Conservation (phyloP, 495 filamentous ascomycete species). For the Staphylotrichum longicolle region DNA sequence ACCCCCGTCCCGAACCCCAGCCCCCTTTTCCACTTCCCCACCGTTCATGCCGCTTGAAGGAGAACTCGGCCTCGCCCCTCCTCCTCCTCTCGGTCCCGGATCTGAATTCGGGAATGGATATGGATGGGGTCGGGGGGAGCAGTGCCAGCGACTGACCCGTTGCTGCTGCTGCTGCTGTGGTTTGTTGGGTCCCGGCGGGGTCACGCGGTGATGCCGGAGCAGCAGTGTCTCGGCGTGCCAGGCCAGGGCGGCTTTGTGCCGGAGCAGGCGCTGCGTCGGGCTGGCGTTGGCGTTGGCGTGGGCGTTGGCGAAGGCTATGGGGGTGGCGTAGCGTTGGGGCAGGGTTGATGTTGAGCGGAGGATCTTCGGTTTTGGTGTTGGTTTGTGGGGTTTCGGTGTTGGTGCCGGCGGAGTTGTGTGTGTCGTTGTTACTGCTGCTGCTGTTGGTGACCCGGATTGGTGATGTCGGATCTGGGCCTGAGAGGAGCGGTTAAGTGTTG, state of each 20-base stretch:
- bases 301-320: constrained; percentile 1
- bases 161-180: not conserved
- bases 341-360: not conserved
- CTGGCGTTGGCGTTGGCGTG: constrained; percentile 14
- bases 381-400: not conserved
- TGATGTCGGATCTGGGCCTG: not conserved
- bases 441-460: not conserved
- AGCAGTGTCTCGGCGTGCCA: constrained; percentile 24
- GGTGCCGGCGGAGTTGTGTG: not conserved
- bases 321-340: too few relatives aligned
- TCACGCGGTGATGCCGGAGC: not conserved
- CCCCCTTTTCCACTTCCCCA: too few relatives aligned
- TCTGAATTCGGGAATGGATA: too few relatives aligned
- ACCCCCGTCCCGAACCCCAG: too few relatives aligned
- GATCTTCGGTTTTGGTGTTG: not conserved
- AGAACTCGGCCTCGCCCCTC: too few relatives aligned
- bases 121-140: too few relatives aligned
- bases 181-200: not conserved
- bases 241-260: constrained; percentile 35
- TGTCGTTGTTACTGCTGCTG: not conserved
- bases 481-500: not conserved
- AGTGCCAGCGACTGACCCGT: too few relatives aligned
- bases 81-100: too few relatives aligned
- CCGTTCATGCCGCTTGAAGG: too few relatives aligned
- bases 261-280: constrained; percentile 35